Conservation (phyloP, 2,329 filamentous ascomycete species). For the Annulohypoxylon truncatum region DNA sequence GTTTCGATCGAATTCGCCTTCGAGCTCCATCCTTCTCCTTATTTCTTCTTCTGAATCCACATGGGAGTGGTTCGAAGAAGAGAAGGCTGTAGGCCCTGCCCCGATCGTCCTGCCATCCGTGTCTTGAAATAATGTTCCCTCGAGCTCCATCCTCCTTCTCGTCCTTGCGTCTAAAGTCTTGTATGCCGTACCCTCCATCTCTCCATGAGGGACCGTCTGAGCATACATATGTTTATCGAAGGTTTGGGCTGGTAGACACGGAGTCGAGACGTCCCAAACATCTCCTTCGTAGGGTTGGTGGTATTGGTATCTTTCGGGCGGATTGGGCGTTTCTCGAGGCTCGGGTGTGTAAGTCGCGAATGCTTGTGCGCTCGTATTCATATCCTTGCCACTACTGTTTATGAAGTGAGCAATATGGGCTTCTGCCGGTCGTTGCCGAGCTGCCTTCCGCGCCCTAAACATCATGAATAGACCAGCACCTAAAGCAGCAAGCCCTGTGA, state of each 20-base stretch:
- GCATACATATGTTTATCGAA: constrained; percentile 19
- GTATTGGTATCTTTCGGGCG: constrained; percentile 24
- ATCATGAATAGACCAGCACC: constrained; percentile 39
- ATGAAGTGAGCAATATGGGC: constrained; percentile 19
- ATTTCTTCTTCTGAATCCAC: constrained; percentile 21
- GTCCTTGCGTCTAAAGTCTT: constrained; percentile 19
- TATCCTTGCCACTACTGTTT: constrained; percentile 21
- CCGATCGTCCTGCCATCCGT: constrained; percentile 13
- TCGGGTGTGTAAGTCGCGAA: constrained; percentile 23
- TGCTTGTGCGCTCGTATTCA: constrained; percentile 19
- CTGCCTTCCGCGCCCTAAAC: constrained; percentile 32
- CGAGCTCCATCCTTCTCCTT: constrained; percentile 33
- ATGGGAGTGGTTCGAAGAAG: background rate
- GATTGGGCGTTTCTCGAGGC: constrained; percentile 19
- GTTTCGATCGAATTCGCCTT: constrained; percentile 39
- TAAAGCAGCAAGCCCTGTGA: constrained; percentile 38
- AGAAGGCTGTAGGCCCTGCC: background rate
- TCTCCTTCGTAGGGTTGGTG: constrained; percentile 20
- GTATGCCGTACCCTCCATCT: constrained; percentile 33
- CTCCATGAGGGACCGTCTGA: constrained; percentile 36
- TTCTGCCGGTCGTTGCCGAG: background rate
- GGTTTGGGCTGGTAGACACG: constrained; percentile 10
- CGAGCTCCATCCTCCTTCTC: constrained; percentile 30
- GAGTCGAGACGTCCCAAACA: constrained; percentile 20
- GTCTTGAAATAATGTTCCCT: constrained; percentile 9